These are phyloP conservation scores for Capsicum baccatum DNA, from an alignment of 257 asterid genomes.

Conservation along the genomic window DNA sequence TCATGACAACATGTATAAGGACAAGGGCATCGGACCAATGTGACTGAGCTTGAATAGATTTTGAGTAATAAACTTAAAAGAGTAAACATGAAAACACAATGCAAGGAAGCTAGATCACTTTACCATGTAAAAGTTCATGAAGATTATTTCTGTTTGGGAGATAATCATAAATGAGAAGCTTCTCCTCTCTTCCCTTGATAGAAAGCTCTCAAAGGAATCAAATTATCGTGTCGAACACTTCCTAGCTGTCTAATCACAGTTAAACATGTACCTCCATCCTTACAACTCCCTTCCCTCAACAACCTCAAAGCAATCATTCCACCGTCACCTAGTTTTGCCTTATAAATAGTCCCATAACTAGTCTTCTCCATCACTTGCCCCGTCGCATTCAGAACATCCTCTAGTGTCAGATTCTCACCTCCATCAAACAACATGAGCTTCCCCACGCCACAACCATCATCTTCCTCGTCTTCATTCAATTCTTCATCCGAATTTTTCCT, in stretches of 20 bases:
- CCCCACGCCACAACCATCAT: slow-evolving; percentile 74
- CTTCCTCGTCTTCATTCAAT: slow-evolving; percentile 71
- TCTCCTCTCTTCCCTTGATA: slow-evolving; percentile 97
- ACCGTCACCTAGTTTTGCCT: slow-evolving; percentile 93
- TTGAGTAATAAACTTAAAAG: not conserved
- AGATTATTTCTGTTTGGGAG: slow-evolving; percentile 67
- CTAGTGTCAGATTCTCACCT: slow-evolving; percentile 86
- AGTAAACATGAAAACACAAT: not conserved
- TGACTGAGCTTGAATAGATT: not conserved
- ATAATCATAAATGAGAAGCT: slow-evolving; percentile 91
- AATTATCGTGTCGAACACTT: slow-evolving; percentile 80
- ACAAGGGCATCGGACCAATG: not conserved
- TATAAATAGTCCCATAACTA: slow-evolving; percentile 89
- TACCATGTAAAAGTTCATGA: slow-evolving; percentile 89
- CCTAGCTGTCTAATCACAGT: slow-evolving; percentile 80
- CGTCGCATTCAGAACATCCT: slow-evolving; percentile 92
- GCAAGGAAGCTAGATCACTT: slow-evolving; percentile 10
- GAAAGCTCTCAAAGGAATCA: slow-evolving; percentile 93
- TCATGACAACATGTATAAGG: not conserved
- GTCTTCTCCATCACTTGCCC: slow-evolving; percentile 98
- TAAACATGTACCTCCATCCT: slow-evolving; percentile 68
- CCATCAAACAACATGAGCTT: slow-evolving; percentile 89
- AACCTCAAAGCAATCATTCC: slow-evolving; percentile 92
- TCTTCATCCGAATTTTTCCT: slow-evolving; percentile 62
- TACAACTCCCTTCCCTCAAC: slow-evolving; percentile 90